Base-by-base conservation (phyloP, 176 grass and related monocot species). In the Elaeis guineensis region DNA sequence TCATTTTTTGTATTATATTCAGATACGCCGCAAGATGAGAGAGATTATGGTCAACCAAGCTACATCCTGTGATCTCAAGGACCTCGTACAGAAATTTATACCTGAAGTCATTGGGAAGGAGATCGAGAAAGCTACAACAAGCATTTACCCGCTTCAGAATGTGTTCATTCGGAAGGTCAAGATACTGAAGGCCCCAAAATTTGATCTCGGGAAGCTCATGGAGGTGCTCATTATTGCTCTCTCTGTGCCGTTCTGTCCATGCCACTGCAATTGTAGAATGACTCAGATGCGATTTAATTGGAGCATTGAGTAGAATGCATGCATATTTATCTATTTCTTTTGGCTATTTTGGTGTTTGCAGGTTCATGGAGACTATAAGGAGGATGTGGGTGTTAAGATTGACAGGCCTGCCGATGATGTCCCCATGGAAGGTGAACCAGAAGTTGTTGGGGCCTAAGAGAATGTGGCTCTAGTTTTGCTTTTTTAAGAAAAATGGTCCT, bases 1-100 rank as follows among this genome's bases (percentile, higher is more conserved):
- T 44, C 35, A 44, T 44, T 44, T 44, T 44, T 14, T 44, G 8
- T 44, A 44, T 14, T 44, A 44, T 44, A 14, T 44, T 44, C 35
- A 97, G 92, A 97, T 97, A 16, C 80, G 92, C 32, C 78, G 84
- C 3, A 97, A 97, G 66, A 97, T 97, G 92, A 85, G 86, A 51
- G 92, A 97, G 52, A 97, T 97, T 44, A 97, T 97, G 92, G 76
- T 65, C 4, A 87, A 77, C 78, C 92, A 97, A 49, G 76, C 87
- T 39, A 67, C 92, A 5, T 65, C 81, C 1, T 97, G 92, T 51
- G 92, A 97, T 63, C 54, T 97, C 14, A 97, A 97, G 56, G 92
- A 97, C 17, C 73, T 91, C 5, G 92, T 97, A 7, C 69, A 68
- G 5, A 97, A 97, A 63, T 97, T 97, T 55, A 97, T 97, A 16